Base-by-base conservation (phyloP, 2,329 filamentous ascomycete species). In the Colletotrichum scovillei region DNA sequence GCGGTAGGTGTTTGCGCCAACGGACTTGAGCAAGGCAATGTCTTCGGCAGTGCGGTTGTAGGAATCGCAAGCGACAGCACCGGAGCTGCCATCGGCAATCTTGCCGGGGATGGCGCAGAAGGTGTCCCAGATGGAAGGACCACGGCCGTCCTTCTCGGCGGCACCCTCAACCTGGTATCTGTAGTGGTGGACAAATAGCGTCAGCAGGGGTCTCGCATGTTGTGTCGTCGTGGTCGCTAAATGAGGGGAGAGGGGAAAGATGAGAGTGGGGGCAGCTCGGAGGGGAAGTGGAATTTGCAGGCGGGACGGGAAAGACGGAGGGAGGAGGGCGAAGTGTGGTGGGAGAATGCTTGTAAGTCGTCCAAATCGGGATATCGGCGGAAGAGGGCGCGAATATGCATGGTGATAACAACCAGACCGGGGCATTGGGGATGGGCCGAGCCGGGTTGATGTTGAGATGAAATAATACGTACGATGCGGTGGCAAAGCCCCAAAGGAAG, bases 141-240 rank as follows among this genome's bases (percentile, higher is more conserved):
- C 93, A 76, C 94, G 93, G 76, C 94, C 95, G 80, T 96, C 94
- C 79, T 92, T 89, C 60, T 92, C 86, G 52, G 88, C 86, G 60
- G 91, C 91, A 71, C 95, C 95, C 86, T 97, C 95, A 77, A 97
- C 93, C 82, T 97, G 94, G 86, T 97, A 97, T 80, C 94, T 97
- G 80, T 5, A 74, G 52, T 67, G 67, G 58, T 38, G 6, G 52
- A 42, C 46, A 57, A 42, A 49, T 22, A 19, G 46, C 19, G 65
- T 74, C 38, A 75, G 74, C 62, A 68, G 56, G 55, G 55, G 35
- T 70, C 19, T 30, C 14, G 70, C 70, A 73, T 30, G 56, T 5
- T 56, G 42, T 62, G 19, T 69, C 49, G 49, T 62, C 35, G 65
- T 24, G 60, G 53, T 70, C 67, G 60, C 70, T 63, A 65, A 52